Percentiles rank a stretch among this genome's conserved stretches.
phyloP scores from a whole-genome alignment of 108 stramenopile genomes.

The Licmophora abbreviata region DNA sequence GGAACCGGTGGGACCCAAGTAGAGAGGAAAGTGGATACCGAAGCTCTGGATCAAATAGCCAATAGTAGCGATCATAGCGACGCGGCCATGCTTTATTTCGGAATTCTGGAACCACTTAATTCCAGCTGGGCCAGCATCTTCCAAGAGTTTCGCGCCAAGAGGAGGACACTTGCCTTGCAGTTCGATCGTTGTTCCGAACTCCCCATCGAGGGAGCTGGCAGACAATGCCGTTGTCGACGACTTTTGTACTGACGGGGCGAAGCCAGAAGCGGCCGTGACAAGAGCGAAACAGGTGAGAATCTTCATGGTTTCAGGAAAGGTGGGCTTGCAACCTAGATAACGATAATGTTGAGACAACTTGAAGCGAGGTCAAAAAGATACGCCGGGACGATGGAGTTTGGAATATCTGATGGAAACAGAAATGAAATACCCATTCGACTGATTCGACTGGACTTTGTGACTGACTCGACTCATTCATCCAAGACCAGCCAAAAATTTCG shows the following conservation, averaged over 20 bases:
- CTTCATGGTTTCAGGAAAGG: too few relatives aligned
- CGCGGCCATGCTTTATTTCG: conserved; percentile 69
- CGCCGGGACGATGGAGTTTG: too few relatives aligned
- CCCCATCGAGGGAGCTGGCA: conserved; percentile 53
- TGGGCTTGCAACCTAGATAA: too few relatives aligned
- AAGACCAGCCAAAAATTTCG: too few relatives aligned
- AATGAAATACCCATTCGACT: too few relatives aligned
- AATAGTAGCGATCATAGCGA: conserved; percentile 74
- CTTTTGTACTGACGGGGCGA: conserved; percentile 29
- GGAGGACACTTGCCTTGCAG: conserved; percentile 75
- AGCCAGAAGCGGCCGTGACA: conserved; percentile 35
- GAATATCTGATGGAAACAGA: too few relatives aligned
- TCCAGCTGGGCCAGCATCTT: conserved; percentile 51
- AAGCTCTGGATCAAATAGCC: conserved; percentile 65
- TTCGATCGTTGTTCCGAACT: conserved; percentile 59
- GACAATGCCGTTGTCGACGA: conserved; percentile 10
- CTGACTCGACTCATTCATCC: too few relatives aligned
- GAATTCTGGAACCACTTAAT: conserved; percentile 79
- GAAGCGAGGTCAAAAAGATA: too few relatives aligned
- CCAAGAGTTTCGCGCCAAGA: conserved; percentile 49
- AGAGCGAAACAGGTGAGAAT: neutral
- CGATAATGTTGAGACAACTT: too few relatives aligned
- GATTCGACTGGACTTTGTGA: too few relatives aligned
- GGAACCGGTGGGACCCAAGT: conserved; percentile 64
- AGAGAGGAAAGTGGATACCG: conserved; percentile 66